A percentile compares a stretch with the other conserved stretches of the same genome.
phyloP scores from a whole-genome alignment of 768 basidiomycete genomes.

The Pholiota molesta region DNA sequence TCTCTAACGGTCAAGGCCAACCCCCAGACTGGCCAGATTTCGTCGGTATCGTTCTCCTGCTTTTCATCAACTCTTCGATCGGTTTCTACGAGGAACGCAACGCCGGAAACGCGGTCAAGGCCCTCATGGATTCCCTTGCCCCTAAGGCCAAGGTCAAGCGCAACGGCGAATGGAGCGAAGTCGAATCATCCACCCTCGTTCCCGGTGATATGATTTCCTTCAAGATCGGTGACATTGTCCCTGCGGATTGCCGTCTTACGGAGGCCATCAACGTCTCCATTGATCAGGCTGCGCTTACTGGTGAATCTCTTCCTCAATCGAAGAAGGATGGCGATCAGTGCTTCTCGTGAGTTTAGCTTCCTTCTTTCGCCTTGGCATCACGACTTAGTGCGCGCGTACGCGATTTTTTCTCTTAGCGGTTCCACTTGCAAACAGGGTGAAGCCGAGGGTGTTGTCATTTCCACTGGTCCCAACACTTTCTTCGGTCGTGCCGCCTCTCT shows the following conservation, averaged over 20 bases:
- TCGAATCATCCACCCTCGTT: slow-evolving; percentile 88
- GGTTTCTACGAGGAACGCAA: slow-evolving; percentile 99
- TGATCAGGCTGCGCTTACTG: slow-evolving; percentile 97
- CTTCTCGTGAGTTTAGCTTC: slow-evolving; percentile 77
- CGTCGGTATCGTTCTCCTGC: slow-evolving; percentile 89
- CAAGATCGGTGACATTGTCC: slow-evolving; percentile 99
- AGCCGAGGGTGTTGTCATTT: slow-evolving; percentile 98
- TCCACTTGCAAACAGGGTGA: slow-evolving; percentile 99
- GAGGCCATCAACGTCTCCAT: slow-evolving; percentile 98
- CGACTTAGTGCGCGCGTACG: slow-evolving; percentile 9
- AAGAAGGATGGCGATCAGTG: slow-evolving; percentile 97
- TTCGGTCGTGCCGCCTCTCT: slow-evolving; percentile 98
- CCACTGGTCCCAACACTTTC: slow-evolving; percentile 97
- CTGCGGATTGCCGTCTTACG: slow-evolving; percentile 95
- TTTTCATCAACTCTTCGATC: slow-evolving; percentile 94
- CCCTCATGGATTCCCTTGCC: slow-evolving; percentile 98
- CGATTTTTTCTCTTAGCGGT: slow-evolving; percentile 52
- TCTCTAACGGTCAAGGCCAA: slow-evolving; percentile 86
- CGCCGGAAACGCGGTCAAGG: slow-evolving; percentile 98
- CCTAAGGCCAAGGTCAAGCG: slow-evolving; percentile 97
- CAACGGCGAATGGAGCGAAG: slow-evolving; percentile 81
- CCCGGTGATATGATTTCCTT: slow-evolving; percentile 97
- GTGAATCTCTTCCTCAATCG: slow-evolving; percentile 90
- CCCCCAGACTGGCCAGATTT: slow-evolving; percentile 99
- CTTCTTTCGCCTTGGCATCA: slow-evolving; percentile 10